These are phyloP conservation scores for Botrytis cinerea DNA, from an alignment of 2,329 filamentous ascomycete species.

Conservation along the genomic window DNA sequence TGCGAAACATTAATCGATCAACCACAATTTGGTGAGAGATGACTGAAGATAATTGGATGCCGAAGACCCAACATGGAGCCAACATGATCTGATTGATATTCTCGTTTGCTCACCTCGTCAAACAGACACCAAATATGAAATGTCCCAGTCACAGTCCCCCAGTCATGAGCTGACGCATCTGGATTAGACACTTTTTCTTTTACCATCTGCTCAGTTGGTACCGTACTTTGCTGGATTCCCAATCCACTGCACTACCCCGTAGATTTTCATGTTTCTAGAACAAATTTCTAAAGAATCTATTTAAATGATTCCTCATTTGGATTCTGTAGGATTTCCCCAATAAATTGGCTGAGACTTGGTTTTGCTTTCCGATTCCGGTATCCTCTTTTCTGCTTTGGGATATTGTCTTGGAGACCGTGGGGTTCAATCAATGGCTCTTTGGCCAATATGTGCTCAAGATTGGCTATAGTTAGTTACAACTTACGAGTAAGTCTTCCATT, in stretches of 20 bases:
- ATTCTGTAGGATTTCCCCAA: slow-evolving; percentile 1
- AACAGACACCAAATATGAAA: background rate
- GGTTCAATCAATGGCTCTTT: background rate
- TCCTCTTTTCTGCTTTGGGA: slow-evolving; percentile 13
- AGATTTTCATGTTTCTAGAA: slow-evolving; percentile 24
- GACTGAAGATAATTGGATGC: background rate
- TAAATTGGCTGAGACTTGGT: slow-evolving; percentile 9
- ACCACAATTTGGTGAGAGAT: background rate
- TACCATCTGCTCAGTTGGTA: background rate
- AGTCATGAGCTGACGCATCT: background rate
- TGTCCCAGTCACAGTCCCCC: slow-evolving; percentile 3
- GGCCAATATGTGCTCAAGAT: background rate
- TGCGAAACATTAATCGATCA: background rate
- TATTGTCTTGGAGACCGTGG: slow-evolving; percentile 4
- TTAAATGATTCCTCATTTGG: slow-evolving; percentile 17
- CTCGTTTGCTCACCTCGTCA: slow-evolving; percentile 14
- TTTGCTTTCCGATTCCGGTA: slow-evolving; percentile 3
- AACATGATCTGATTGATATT: background rate
- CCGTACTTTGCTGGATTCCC: background rate
- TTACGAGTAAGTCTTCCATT: background rate
- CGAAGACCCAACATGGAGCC: background rate
- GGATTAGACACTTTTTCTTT: background rate
- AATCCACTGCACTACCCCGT: slow-evolving; percentile 6
- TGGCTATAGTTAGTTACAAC: background rate
- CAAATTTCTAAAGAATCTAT: slow-evolving; percentile 12